Conservation (phyloP, 78 protist genomes). For the Acrasis kona region DNA sequence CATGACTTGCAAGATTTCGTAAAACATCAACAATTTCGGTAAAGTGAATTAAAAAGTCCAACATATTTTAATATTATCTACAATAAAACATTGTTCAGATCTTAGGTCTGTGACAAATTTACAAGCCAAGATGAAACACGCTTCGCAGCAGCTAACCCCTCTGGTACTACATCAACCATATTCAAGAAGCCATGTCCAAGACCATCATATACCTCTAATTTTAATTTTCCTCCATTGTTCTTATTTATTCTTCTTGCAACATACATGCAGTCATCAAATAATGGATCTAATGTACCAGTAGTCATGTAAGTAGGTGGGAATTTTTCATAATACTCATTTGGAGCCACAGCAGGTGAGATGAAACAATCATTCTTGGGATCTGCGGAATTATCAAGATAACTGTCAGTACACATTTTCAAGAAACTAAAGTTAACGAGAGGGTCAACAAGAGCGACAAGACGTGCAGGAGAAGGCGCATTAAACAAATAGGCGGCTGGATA, state of each 20-base stretch:
- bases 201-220: not conserved
- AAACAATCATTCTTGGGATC: no score
- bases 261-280: not conserved
- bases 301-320: conserved; percentile 7
- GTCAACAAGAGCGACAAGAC: not conserved
- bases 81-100: no score
- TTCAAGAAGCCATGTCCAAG: not conserved
- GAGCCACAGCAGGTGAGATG: conserved; percentile 5
- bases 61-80: no score
- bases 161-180: not conserved
- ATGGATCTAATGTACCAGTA: not conserved
- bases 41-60: no score
- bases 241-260: not conserved
- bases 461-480: not conserved
- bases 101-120: no score
- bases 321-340: not conserved
- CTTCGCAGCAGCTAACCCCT: not conserved
- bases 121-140: not conserved
- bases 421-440: not conserved
- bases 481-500: not conserved
- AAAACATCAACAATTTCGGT: no score
- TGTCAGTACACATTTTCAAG: not conserved
- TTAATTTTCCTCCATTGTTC: not conserved
- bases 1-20: no score
- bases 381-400: no score